Conservation (phyloP, 305 asterid species). For the Solanum hybrid region DNA sequence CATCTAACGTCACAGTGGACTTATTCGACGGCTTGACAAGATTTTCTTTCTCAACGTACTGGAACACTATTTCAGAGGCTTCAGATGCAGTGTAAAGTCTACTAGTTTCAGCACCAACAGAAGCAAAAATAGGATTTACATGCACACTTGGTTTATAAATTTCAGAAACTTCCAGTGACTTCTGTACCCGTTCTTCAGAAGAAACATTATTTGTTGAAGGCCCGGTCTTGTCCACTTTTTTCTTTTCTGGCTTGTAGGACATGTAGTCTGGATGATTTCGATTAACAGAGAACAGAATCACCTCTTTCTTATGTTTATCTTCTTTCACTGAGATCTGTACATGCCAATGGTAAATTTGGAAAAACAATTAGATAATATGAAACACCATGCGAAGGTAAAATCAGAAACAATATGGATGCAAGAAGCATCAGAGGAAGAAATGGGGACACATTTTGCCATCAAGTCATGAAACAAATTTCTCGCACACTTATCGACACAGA, state of each 20-base stretch:
- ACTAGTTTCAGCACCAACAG: slow-evolving; percentile 61
- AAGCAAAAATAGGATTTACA: slow-evolving; percentile 64
- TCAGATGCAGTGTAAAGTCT: slow-evolving; percentile 64
- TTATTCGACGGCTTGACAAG: slow-evolving; percentile 61
- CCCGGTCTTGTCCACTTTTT: slow-evolving; percentile 43
- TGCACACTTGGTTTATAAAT: slow-evolving; percentile 74
- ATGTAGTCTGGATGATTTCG: slow-evolving; percentile 68
- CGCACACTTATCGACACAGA: background rate
- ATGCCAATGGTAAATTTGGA: slow-evolving; percentile 19
- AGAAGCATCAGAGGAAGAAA: background rate
- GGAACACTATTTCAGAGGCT: slow-evolving; percentile 69
- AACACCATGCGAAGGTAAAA: background rate
- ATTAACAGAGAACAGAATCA: slow-evolving; percentile 43
- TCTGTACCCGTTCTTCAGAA: slow-evolving; percentile 37
- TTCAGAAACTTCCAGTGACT: slow-evolving; percentile 59
- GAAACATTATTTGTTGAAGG: slow-evolving; percentile 31
- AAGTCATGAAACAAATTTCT: background rate
- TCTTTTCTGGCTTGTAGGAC: slow-evolving; percentile 80
- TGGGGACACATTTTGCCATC: background rate
- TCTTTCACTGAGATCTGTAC: slow-evolving; percentile 81
- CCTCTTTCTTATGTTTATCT: slow-evolving; percentile 88
- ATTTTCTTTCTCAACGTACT: slow-evolving; percentile 72
- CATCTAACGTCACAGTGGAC: slow-evolving; percentile 65
- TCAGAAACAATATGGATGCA: background rate
- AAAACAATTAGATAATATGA: background rate